Conservation (phyloP, 2,329 filamentous ascomycete species). For the Alternaria sp. region DNA sequence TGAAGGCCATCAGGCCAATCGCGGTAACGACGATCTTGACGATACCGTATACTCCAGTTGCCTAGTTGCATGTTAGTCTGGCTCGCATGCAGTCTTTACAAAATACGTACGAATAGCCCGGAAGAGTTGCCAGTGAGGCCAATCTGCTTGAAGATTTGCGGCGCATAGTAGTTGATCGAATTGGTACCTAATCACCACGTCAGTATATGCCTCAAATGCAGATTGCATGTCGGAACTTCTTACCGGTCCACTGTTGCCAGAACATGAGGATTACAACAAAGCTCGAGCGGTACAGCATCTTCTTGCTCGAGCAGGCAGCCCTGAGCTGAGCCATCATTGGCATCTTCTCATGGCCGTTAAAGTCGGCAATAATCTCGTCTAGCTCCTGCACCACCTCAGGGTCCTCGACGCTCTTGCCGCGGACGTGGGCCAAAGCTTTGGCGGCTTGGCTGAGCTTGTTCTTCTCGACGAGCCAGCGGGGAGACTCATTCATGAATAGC, state of each 20-base stretch:
- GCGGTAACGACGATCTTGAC: constrained; percentile 55
- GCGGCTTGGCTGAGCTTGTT: constrained; percentile 55
- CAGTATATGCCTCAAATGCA: not conserved
- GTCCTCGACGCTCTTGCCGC: constrained; percentile 45
- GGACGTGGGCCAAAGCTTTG: constrained; percentile 49
- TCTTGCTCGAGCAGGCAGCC: constrained; percentile 46
- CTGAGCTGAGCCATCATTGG: constrained; percentile 48
- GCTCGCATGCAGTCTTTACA: not conserved
- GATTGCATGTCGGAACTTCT: constrained; percentile 10
- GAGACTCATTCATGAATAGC: constrained; percentile 59
- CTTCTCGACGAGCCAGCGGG: constrained; percentile 62
- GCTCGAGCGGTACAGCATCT: constrained; percentile 50
- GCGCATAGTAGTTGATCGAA: constrained; percentile 52
- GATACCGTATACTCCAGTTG: constrained; percentile 50
- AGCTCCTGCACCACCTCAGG: constrained; percentile 48
- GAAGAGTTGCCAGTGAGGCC: constrained; percentile 49
- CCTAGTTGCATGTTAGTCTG: constrained; percentile 6
- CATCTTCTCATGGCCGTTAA: constrained; percentile 52
- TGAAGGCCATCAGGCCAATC: constrained; percentile 53
- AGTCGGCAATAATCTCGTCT: constrained; percentile 51
- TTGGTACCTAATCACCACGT: constrained; percentile 2
- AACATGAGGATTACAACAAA: constrained; percentile 55
- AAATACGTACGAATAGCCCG: constrained; percentile 51
- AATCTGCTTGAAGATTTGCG: constrained; percentile 53
- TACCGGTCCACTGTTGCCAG: constrained; percentile 51